Base-by-base conservation (phyloP, 768 basidiomycete species). In the Chalciporus pseudorubinellus region DNA sequence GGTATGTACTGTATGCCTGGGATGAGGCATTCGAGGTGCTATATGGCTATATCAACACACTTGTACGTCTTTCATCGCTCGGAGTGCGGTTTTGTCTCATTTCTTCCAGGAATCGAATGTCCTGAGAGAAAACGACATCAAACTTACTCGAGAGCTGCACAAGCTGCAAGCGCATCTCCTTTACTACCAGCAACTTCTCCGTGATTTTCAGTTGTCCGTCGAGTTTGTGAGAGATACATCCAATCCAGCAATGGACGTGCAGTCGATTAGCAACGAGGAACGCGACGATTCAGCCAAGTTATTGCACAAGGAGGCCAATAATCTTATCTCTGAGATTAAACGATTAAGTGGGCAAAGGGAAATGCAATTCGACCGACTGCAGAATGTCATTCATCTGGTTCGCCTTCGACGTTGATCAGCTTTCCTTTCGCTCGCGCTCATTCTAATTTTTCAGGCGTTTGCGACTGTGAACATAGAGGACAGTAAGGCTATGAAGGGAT, bases 1-100 rank as follows among this genome's bases (percentile, higher is more conserved):
- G 82, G 83, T 81, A 82, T 49, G 75, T 79, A 3, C 63, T 83
- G 8, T 84, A 84, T 54, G 73, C 78, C 2, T 84, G 83, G 81
- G 83, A 84, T 48, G 80, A 84, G 61, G 68, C 79, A 0, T 70
- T 83, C 20, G 80, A 82, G 55, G 60, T 64, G 13, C 57, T 84
- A 28, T 81, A 78, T 54, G 40, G 51, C 16, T 80, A 84, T 59
- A 76, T 83, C 19, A 76, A 74, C 44, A 67, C 49, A 50, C 65
- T 84, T 66, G 80, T 81, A 60, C 10, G 57, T 4, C 18, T 6
- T 20, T 29, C 18, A 20, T n/a, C 22, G 36, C 20, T 12, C 5
- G 19, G 20, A 6, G n/a, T 5, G 22, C 34, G 3, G 13, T 16
- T 19, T 26, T 20, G 13, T 39, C 40, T 51, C 47, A 29, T 4